Conservation (phyloP, 139 green algal species). For the Marvania coccoides region DNA sequence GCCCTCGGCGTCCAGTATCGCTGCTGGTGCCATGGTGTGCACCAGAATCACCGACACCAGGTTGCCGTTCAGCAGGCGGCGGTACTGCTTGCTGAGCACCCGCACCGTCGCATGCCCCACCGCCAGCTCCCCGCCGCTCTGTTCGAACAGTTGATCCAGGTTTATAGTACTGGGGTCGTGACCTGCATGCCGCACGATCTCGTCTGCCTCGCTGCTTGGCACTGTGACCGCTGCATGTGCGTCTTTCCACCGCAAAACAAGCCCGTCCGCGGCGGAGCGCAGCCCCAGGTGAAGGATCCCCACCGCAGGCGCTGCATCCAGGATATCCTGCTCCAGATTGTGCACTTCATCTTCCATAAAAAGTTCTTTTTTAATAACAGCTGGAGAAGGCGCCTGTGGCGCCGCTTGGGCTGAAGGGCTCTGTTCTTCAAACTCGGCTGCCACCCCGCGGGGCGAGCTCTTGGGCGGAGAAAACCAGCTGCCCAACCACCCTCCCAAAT, state of each 20-base stretch:
- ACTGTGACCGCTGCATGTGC: conserved; percentile 26
- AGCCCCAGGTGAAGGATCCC: conserved; percentile 37
- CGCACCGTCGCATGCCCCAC: neutral
- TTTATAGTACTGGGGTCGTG: neutral
- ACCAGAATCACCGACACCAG: conserved; percentile 24
- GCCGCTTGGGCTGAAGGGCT: too few species aligned
- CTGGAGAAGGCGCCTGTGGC: too few species aligned
- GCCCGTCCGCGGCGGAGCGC: neutral
- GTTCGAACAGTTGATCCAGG: conserved; percentile 8
- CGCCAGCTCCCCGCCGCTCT: neutral
- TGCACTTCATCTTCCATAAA: neutral
- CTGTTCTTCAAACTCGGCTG: neutral
- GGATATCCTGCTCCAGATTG: conserved; percentile 13
- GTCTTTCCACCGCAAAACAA: conserved; percentile 32
- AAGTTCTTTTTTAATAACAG: too few species aligned
- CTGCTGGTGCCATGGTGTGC: neutral
- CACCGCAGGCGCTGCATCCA: neutral
- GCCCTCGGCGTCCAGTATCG: conserved; percentile 1
- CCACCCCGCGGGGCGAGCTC: neutral
- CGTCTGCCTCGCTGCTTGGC: conserved; percentile 24
- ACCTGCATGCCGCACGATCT: neutral
- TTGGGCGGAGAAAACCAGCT: neutral
- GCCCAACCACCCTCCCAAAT: neutral
- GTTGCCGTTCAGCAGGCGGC: neutral
- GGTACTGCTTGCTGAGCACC: conserved; percentile 20